Base-by-base conservation (phyloP, 495 filamentous ascomycete species). In the Penicillium nucicola region DNA sequence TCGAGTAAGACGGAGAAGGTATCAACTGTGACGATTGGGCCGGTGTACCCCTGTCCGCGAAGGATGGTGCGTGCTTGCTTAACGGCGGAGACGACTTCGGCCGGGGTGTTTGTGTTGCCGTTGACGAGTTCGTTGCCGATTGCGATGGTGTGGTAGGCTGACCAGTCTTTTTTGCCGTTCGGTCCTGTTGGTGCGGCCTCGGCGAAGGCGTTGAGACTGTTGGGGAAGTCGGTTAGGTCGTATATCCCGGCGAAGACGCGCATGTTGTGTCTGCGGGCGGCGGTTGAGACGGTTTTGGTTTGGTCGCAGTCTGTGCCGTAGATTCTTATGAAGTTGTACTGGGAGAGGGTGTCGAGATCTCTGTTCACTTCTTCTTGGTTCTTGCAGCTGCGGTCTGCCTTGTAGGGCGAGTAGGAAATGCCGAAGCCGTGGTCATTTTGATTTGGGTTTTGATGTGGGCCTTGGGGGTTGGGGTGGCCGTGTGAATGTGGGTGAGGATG, bases 51-150 rank as follows among this genome's bases (percentile, higher is more conserved):
- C 22, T 76, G 79, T 0, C 51, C 60, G 20, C 80, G 74, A n/a
- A 93, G 74, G 5, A 62, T 66, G 9, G 44, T 51, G 11, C 88
- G 77, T 20, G 86, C 86, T 13, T 65, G 57, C 2, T 66, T 61
- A 5, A 92, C 68, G 5, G 84, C 83, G 18, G 50, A 58, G 4
- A 79, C 67, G 12, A 88, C 80, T 17, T 81, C 67, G 0, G 42
- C 54, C 0, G 80, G 71, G 4, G 74, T 68, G 43, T 72, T 80
- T n/a, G 65, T 60, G 14, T 82, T 80, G 37, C 71, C 74, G 59
- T 90, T 87, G 57, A 95, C 82, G 30, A 86, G 69, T 55, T 95
- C 91, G 64, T 95, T 95, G 50, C 90, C 91, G 12, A 96, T 72
- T 40, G 77, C 75, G 47, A 96, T 74, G 4, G 87, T 86, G 60